Conservation (phyloP, 2,329 filamentous ascomycete species). For the Sporothrix variecibatus region DNA sequence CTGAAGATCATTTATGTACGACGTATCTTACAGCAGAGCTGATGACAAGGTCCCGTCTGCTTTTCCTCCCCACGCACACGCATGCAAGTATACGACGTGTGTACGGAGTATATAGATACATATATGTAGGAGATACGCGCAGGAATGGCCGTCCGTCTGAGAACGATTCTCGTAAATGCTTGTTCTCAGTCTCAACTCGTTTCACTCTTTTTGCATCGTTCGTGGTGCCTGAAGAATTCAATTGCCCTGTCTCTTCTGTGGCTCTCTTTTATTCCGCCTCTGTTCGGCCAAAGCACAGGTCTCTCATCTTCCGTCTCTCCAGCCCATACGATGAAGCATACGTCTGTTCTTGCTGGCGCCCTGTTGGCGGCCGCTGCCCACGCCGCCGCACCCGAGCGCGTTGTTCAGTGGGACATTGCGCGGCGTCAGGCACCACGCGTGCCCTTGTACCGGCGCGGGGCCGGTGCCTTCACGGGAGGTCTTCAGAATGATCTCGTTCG, state of each 20-base stretch:
- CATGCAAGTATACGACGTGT: background rate
- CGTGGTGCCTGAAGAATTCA: background rate
- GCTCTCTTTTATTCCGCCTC: background rate
- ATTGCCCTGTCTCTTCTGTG: background rate
- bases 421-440: background rate
- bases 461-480: background rate
- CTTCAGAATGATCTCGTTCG: background rate
- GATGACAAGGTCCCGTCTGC: constrained; percentile 2
- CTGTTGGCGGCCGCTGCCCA: background rate
- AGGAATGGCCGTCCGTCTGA: constrained; percentile 5
- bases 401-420: constrained; percentile 4
- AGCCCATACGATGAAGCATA: constrained; percentile 8
- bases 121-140: background rate
- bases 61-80: constrained; percentile 3
- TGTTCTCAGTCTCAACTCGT: background rate
- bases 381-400: background rate
- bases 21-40: background rate
- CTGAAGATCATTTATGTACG: background rate
- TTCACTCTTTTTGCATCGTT: constrained; percentile 7
- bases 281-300: background rate
- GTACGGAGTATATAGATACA: background rate
- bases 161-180: background rate
- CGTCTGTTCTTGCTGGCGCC: background rate
- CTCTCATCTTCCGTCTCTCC: background rate
- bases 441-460: background rate